Evolutionary conservation across 2,329 filamentous ascomycete species (phyloP).

Genomic region (Anisogramma anomala): DNA sequence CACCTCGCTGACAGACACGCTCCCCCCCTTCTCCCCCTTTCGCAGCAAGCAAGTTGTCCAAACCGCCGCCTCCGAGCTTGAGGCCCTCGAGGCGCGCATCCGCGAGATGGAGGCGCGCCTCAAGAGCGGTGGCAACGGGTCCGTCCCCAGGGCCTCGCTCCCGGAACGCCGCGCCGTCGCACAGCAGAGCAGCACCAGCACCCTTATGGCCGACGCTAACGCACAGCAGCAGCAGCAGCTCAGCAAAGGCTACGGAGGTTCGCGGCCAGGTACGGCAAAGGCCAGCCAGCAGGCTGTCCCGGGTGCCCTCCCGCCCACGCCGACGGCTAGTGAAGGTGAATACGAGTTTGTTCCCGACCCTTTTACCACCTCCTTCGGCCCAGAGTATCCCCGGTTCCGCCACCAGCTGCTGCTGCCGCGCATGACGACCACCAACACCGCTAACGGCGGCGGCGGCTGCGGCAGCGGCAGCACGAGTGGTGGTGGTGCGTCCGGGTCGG

Average conservation of each 20-base stretch:
- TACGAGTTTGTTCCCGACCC: slow-evolving; percentile 27
- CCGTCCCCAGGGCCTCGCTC: slow-evolving; percentile 20
- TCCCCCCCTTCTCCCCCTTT: not conserved
- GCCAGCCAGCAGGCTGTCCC: slow-evolving; percentile 39
- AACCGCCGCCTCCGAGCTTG: slow-evolving; percentile 65
- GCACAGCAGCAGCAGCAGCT: slow-evolving; percentile 19
- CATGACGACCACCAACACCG: slow-evolving; percentile 9
- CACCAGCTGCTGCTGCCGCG: slow-evolving; percentile 13
- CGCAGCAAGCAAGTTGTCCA: slow-evolving; percentile 68
- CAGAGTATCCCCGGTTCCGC: slow-evolving; percentile 14
- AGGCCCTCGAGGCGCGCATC: slow-evolving; percentile 73
- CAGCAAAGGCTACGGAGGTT: slow-evolving; percentile 24
- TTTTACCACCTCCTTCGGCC: slow-evolving; percentile 15
- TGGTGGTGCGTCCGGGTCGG: not conserved
- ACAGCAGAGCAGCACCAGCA: slow-evolving; percentile 15
- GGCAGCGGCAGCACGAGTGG: not conserved
- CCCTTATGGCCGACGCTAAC: slow-evolving; percentile 16
- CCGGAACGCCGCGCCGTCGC: slow-evolving; percentile 21
- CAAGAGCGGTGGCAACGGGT: slow-evolving; percentile 23
- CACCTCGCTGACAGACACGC: slow-evolving; percentile 8
- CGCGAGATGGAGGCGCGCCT: slow-evolving; percentile 77
- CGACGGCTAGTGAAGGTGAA: slow-evolving; percentile 53
- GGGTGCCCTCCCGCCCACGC: slow-evolving; percentile 49
- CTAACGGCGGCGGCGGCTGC: not conserved
- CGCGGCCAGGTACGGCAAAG: slow-evolving; percentile 43